Conservation (phyloP, 345 rosid species). For the Geranium brycei region DNA sequence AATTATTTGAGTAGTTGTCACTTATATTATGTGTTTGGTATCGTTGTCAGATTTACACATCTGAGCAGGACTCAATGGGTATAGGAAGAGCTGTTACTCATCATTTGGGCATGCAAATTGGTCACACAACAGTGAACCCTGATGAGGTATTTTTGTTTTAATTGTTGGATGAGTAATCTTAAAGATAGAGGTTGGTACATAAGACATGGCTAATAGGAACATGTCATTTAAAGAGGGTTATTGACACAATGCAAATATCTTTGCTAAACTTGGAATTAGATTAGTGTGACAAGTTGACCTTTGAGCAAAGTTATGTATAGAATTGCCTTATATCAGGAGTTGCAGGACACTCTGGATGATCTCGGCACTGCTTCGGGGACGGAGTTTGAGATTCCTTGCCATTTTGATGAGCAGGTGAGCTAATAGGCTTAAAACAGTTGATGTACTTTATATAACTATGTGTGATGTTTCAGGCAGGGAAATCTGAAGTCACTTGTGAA, state of each 20-base stretch:
- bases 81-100: conserved; percentile 14
- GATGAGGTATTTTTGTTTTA: conserved; percentile 24
- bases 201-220: background rate
- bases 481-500: conserved; percentile 5
- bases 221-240: background rate
- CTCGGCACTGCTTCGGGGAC: conserved; percentile 31
- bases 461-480: conserved; percentile 6
- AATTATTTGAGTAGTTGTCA: background rate
- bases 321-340: conserved; percentile 13
- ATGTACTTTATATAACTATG: conserved; percentile 9
- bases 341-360: conserved; percentile 36
- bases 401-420: conserved; percentile 37
- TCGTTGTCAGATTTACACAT: conserved; percentile 8
- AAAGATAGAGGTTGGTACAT: background rate
- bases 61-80: conserved; percentile 19
- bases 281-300: too few species aligned
- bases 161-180: conserved; percentile 4
- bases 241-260: too few species aligned
- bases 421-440: conserved; percentile 10
- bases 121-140: conserved; percentile 23
- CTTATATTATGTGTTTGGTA: background rate
- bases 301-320: too few species aligned
- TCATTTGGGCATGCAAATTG: conserved; percentile 21
- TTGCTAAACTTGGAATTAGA: too few species aligned
- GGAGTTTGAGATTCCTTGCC: conserved; percentile 36